A percentile compares a stretch with the other conserved stretches of the same genome.
These are phyloP conservation scores for Prunella vulgaris DNA, from an alignment of 257 asterid species.

Conservation along the genomic window DNA sequence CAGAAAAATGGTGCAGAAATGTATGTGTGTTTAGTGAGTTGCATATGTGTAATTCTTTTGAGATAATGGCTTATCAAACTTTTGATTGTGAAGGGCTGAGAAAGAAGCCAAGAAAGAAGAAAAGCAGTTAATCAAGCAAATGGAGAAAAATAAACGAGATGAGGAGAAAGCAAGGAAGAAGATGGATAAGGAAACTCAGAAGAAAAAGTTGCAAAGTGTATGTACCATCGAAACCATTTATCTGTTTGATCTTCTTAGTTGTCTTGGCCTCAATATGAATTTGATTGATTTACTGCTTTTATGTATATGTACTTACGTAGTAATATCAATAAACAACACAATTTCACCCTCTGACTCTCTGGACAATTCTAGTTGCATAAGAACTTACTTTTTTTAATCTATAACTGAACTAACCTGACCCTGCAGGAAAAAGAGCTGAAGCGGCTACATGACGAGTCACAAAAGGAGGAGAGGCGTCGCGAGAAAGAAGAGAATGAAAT, in stretches of 20 bases:
- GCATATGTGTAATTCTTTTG: not conserved
- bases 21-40: slow-evolving; percentile 40
- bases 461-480: slow-evolving; percentile 59
- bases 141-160: slow-evolving; percentile 72
- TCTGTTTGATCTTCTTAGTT: not conserved
- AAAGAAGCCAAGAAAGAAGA: slow-evolving; percentile 56
- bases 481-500: slow-evolving; percentile 70
- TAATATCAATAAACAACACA: not conserved
- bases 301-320: not conserved
- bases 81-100: slow-evolving; percentile 56
- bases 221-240: slow-evolving; percentile 11
- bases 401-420: not conserved
- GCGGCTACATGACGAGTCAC: slow-evolving; percentile 61
- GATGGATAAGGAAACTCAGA: slow-evolving; percentile 58
- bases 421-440: slow-evolving; percentile 71
- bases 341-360: not conserved
- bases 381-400: slow-evolving; percentile 5
- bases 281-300: not conserved
- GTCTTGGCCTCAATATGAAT: not conserved
- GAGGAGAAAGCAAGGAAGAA: slow-evolving; percentile 70
- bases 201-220: slow-evolving; percentile 71
- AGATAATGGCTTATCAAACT: slow-evolving; percentile 5
- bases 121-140: slow-evolving; percentile 54
- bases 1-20: slow-evolving; percentile 54
- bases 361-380: not conserved